These are phyloP conservation scores for Aspergillus caelatus DNA, from an alignment of 2,329 filamentous ascomycete genomes.

Conservation along the genomic window DNA sequence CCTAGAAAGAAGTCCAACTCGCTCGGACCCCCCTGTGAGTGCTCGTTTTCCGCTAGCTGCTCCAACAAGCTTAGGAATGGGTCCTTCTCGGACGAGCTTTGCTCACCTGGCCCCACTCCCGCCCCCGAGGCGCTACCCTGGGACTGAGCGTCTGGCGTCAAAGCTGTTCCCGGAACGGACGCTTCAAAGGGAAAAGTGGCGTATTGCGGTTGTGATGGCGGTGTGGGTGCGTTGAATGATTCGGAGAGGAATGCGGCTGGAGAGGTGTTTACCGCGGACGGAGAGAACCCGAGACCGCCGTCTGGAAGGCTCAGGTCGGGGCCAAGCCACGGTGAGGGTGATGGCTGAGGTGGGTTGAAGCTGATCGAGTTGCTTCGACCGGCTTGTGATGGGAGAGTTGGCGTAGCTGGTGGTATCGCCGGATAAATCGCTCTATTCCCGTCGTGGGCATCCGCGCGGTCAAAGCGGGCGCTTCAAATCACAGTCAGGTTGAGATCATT, in stretches of 20 bases:
- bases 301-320: constrained; percentile 14
- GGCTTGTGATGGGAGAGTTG: constrained; percentile 21
- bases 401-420: constrained; percentile 9
- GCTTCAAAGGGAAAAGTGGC: constrained; percentile 44
- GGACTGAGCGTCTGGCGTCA: constrained; percentile 47
- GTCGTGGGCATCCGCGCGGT: constrained; percentile 20
- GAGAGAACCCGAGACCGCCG: constrained; percentile 41
- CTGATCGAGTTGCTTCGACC: constrained; percentile 24
- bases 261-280: constrained; percentile 37
- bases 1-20: constrained; percentile 78
- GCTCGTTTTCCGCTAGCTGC: constrained; percentile 80
- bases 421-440: constrained; percentile 21
- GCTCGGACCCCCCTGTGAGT: constrained; percentile 65
- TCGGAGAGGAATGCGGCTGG: constrained; percentile 39
- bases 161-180: constrained; percentile 20
- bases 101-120: constrained; percentile 43
- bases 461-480: constrained; percentile 10
- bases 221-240: constrained; percentile 30
- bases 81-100: constrained; percentile 69
- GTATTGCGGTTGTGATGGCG: constrained; percentile 37
- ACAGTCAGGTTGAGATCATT: background rate
- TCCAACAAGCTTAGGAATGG: constrained; percentile 79
- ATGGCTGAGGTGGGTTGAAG: constrained; percentile 27
- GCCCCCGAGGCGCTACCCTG: constrained; percentile 40
- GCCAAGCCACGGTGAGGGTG: constrained; percentile 13